phyloP scores from a whole-genome alignment of 441 rosid genomes.

The Adansonia gregorii region DNA sequence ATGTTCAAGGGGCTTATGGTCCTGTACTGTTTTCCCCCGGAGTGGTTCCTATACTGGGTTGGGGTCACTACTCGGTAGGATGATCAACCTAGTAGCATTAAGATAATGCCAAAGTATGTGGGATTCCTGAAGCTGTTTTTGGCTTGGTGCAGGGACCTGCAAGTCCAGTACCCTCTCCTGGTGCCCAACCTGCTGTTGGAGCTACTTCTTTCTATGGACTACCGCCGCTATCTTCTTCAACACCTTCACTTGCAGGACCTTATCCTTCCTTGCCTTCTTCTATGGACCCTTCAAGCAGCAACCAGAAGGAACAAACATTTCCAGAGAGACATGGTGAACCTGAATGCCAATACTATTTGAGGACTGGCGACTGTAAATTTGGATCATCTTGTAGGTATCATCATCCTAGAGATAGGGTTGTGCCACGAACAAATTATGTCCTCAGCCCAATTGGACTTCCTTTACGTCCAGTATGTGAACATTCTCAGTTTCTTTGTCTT shows the following conservation, averaged over 20 bases:
- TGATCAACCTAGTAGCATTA: slow-evolving; percentile 15
- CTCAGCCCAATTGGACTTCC: slow-evolving; percentile 88
- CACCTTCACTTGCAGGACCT: slow-evolving; percentile 61
- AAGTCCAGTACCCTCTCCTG: slow-evolving; percentile 87
- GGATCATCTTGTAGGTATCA: slow-evolving; percentile 87
- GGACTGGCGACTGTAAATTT: slow-evolving; percentile 90
- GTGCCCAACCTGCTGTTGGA: slow-evolving; percentile 84
- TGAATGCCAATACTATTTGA: slow-evolving; percentile 83
- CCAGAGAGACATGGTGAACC: slow-evolving; percentile 93
- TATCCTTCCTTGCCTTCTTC: slow-evolving; percentile 61
- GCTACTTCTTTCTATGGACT: slow-evolving; percentile 78
- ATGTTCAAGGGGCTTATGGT: slow-evolving; percentile 83
- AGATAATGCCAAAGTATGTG: slow-evolving; percentile 20
- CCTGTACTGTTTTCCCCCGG: slow-evolving; percentile 78
- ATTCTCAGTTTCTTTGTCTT: slow-evolving; percentile 22
- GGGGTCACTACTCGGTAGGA: slow-evolving; percentile 92
- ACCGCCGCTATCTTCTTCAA: slow-evolving; percentile 68
- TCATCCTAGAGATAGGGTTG: slow-evolving; percentile 73
- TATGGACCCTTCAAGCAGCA: slow-evolving; percentile 47
- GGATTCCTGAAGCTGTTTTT: slow-evolving; percentile 27
- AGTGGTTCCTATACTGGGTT: slow-evolving; percentile 75
- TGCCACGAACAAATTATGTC: slow-evolving; percentile 60
- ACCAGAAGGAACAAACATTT: slow-evolving; percentile 64
- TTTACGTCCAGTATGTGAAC: slow-evolving; percentile 71
- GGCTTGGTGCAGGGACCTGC: slow-evolving; percentile 71